Evolutionary conservation across 2,329 filamentous ascomycete species (phyloP).

Genomic region (Ascocoryne sarcoides): DNA sequence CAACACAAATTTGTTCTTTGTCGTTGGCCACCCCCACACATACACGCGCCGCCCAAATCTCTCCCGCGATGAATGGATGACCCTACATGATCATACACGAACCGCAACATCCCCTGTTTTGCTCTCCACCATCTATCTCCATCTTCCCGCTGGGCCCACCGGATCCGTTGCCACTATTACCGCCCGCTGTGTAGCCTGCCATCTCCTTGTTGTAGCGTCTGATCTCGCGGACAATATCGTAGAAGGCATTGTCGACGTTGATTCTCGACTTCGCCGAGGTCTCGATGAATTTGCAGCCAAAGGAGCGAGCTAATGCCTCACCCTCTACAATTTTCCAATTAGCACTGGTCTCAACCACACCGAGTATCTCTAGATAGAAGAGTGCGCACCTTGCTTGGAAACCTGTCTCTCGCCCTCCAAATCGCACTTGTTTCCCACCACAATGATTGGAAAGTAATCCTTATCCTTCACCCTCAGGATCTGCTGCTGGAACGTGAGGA

Average conservation of each 20-base stretch:
- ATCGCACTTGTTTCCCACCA: slow-evolving; percentile 99
- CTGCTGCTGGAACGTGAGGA: slow-evolving; percentile 97
- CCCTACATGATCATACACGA: slow-evolving; percentile 82
- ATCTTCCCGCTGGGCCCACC: slow-evolving; percentile 37
- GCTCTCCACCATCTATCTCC: slow-evolving; percentile 16
- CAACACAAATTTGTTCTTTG: too few species aligned
- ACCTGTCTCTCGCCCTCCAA: slow-evolving; percentile 87
- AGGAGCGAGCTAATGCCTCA: slow-evolving; percentile 73
- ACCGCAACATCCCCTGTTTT: slow-evolving; percentile 76
- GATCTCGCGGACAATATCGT: slow-evolving; percentile 96
- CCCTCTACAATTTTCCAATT: slow-evolving; percentile 55
- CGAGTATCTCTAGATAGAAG: neutral
- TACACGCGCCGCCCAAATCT: too few species aligned
- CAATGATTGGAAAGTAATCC: slow-evolving; percentile 99
- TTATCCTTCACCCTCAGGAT: slow-evolving; percentile 98
- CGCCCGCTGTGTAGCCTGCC: slow-evolving; percentile 72
- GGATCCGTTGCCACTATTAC: slow-evolving; percentile 51
- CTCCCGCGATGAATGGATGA: too few species aligned
- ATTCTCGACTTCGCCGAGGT: slow-evolving; percentile 96
- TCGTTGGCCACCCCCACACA: too few species aligned
- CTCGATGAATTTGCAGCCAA: slow-evolving; percentile 98
- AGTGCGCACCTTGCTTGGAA: slow-evolving; percentile 69
- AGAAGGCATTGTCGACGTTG: slow-evolving; percentile 98
- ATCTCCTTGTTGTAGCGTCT: slow-evolving; percentile 98
- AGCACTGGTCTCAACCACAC: neutral